Base-by-base conservation (phyloP, 1,139 yeast species). In the Debaryomyces psychrophilus region DNA sequence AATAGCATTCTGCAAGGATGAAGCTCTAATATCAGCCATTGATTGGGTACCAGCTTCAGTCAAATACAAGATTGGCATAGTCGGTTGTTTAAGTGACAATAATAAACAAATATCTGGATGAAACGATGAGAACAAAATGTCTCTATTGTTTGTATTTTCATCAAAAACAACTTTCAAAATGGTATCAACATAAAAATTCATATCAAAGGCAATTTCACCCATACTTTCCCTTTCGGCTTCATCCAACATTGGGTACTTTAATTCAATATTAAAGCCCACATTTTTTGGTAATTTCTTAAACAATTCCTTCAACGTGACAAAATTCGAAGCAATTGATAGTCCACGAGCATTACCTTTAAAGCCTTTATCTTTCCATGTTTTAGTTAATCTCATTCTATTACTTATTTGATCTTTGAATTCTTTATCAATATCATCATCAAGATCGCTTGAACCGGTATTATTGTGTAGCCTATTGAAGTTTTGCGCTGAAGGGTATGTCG, bases 271-370 rank as follows among this genome's bases (percentile, higher is more conserved):
- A 70, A 93, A 92, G 0, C 99, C 99, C 18, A 92, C 95, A 51
- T 79, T 80, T 48, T 76, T 73, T 0, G 98, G 98, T 23, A 93
- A 70, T 53, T 88, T 88, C 59, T 79, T 79, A 71, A 93, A 90
- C 44, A 90, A 77, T 55, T 92, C 97, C 56, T 82, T 86, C 52
- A 93, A 74, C 0, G 98, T 90, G 4, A 92, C 96, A 64, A 93
- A 93, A 29, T 89, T 86, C 0, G 97, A 88, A 11, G 97, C 97
- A 61, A 93, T 90, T 0, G 95, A 85, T 46, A 85, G 77, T 0
- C 99, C 99, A 50, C 98, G 78, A 1, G 87, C 79, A 62, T 93
- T 93, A 11, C 97, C 98, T 66, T 93, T 93, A 71, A 85, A 90
- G 2, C 95, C 95, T 53, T 88, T 85, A 48, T 74, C 76, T 64